Percentiles rank a stretch among this genome's conserved stretches.
phyloP scores from a whole-genome alignment of 768 basidiomycete species.

The Boletus pseudo-olivaceus region DNA sequence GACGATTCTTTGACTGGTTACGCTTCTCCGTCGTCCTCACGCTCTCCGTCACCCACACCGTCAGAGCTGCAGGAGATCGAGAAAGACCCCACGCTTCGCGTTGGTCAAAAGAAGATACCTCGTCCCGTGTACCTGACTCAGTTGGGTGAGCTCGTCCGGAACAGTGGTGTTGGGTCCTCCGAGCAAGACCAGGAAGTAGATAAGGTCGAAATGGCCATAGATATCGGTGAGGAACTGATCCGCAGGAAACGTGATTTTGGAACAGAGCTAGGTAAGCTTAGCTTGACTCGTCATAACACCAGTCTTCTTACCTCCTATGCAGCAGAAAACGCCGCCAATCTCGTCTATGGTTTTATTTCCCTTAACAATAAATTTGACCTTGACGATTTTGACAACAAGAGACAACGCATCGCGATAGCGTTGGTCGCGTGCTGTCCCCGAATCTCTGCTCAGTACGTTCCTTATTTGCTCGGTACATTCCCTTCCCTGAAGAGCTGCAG shows the following conservation, averaged over 20 bases:
- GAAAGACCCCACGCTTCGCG: slow-evolving; percentile 76
- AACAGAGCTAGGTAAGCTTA: slow-evolving; percentile 69
- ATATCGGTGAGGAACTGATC: slow-evolving; percentile 77
- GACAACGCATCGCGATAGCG: slow-evolving; percentile 75
- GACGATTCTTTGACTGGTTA: slow-evolving; percentile 83
- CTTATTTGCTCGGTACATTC: neutral
- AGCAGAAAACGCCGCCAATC: slow-evolving; percentile 91
- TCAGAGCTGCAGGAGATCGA: slow-evolving; percentile 81
- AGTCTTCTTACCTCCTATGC: slow-evolving; percentile 1
- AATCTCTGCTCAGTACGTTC: slow-evolving; percentile 73
- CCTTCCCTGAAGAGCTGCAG: slow-evolving; percentile 38
- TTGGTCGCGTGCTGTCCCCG: slow-evolving; percentile 77
- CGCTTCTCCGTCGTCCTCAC: slow-evolving; percentile 59
- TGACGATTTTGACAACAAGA: slow-evolving; percentile 67
- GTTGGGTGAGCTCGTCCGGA: slow-evolving; percentile 72
- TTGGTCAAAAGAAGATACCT: slow-evolving; percentile 64
- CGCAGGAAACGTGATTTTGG: slow-evolving; percentile 82
- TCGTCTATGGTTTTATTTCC: slow-evolving; percentile 67
- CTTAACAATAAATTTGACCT: slow-evolving; percentile 86
- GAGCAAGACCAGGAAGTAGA: slow-evolving; percentile 68
- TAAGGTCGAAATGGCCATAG: slow-evolving; percentile 75
- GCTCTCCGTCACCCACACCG: slow-evolving; percentile 76
- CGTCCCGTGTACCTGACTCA: slow-evolving; percentile 90
- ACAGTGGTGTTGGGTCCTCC: slow-evolving; percentile 46
- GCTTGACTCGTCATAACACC: neutral